A percentile compares a stretch with the other conserved stretches of the same genome.
Evolutionary conservation across 2,329 filamentous ascomycete species (phyloP).

Genomic region (Alternaria infectoria): DNA sequence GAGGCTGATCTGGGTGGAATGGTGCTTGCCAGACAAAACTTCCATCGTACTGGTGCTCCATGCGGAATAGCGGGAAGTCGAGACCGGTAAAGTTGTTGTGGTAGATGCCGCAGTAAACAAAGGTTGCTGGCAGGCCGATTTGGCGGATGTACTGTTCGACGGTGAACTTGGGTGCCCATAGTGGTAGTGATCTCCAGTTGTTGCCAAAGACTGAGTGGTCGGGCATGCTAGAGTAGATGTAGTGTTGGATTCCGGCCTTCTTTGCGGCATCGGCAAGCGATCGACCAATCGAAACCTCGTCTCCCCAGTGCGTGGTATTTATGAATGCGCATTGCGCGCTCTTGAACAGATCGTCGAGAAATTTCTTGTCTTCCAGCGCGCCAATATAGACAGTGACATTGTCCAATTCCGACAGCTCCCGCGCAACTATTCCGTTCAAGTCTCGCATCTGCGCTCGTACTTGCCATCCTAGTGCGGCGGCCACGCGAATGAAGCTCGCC

Average conservation of each 20-base stretch:
- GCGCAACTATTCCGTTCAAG: slow-evolving; percentile 83
- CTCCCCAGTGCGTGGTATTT: slow-evolving; percentile 96
- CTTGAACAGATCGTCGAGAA: slow-evolving; percentile 80
- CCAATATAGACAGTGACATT: slow-evolving; percentile 78
- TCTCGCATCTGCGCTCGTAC: slow-evolving; percentile 92
- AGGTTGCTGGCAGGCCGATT: slow-evolving; percentile 83
- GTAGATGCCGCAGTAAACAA: slow-evolving; percentile 96
- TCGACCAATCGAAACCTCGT: slow-evolving; percentile 88
- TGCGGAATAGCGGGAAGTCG: slow-evolving; percentile 91
- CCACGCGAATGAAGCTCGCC: slow-evolving; percentile 91
- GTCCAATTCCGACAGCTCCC: slow-evolving; percentile 80
- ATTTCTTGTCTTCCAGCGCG: slow-evolving; percentile 71
- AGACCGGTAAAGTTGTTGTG: slow-evolving; percentile 99
- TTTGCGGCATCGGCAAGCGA: slow-evolving; percentile 90
- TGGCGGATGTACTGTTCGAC: slow-evolving; percentile 90
- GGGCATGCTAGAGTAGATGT: slow-evolving; percentile 96
- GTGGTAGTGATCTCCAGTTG: slow-evolving; percentile 79
- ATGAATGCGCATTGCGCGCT: slow-evolving; percentile 91
- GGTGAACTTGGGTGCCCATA: slow-evolving; percentile 92
- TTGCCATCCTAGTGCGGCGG: slow-evolving; percentile 89
- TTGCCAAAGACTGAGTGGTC: slow-evolving; percentile 83
- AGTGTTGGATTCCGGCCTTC: slow-evolving; percentile 82
- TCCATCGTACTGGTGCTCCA: slow-evolving; percentile 84
- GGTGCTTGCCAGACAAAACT: slow-evolving; percentile 93
- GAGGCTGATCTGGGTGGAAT: slow-evolving; percentile 84